Percentiles rank a stretch among this genome's conserved stretches.
Conservation (phyloP, 2,329 filamentous ascomycete species). For the Colletotrichum orchidophilum region DNA sequence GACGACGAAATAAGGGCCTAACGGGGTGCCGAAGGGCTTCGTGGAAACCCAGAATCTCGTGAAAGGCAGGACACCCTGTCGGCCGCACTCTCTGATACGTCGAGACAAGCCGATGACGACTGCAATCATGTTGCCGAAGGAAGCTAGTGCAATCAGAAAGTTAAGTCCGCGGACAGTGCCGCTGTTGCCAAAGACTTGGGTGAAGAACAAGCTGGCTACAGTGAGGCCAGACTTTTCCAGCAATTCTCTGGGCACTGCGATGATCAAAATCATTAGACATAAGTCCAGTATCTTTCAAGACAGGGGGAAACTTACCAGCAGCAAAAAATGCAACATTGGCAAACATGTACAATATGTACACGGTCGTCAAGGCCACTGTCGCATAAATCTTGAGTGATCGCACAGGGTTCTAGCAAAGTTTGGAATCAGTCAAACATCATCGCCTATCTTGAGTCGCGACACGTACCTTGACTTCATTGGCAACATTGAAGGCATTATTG, state of each 20-base stretch:
- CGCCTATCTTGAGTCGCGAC: not conserved
- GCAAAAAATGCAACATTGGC: constrained; percentile 69
- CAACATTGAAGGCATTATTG: constrained; percentile 68
- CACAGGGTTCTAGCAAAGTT: constrained; percentile 59
- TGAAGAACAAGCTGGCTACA: constrained; percentile 67
- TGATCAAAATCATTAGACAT: not conserved
- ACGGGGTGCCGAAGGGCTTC: constrained; percentile 68
- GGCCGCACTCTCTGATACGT: constrained; percentile 67
- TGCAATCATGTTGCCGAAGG: constrained; percentile 67
- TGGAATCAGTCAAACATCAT: not conserved
- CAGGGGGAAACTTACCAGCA: constrained; percentile 45
- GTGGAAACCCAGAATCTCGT: constrained; percentile 70
- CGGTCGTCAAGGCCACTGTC: constrained; percentile 58
- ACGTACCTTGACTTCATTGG: constrained; percentile 61
- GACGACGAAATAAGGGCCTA: constrained; percentile 66
- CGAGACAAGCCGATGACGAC: constrained; percentile 64
- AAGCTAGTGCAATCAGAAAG: constrained; percentile 63
- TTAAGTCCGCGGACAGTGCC: constrained; percentile 62
- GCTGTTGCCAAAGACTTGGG: constrained; percentile 62
- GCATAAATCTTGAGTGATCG: constrained; percentile 61
- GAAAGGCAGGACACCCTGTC: constrained; percentile 68
- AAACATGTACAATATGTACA: constrained; percentile 64
- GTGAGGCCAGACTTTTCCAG: constrained; percentile 61
- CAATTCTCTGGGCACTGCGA: constrained; percentile 57
- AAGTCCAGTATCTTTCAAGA: not conserved